Percentiles rank a stretch among this genome's conserved stretches.
phyloP scores from a whole-genome alignment of 1,284 basidiomycete species.

The Boletellus deceptivus region DNA sequence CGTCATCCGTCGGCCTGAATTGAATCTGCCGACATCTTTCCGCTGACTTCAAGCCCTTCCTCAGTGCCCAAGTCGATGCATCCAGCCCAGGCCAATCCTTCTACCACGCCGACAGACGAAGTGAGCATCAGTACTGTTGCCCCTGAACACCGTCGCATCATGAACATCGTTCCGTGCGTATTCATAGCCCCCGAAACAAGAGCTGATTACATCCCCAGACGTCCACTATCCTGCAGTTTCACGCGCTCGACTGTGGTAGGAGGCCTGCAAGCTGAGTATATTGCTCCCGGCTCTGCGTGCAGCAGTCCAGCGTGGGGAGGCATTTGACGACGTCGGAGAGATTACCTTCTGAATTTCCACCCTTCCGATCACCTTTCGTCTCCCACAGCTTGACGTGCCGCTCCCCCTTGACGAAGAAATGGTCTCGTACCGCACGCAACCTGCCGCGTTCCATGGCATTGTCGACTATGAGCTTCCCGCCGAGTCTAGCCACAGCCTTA shows the following conservation, averaged over 20 bases:
- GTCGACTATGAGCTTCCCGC: too few relatives aligned
- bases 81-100: slow-evolving; percentile 2
- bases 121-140: slow-evolving; percentile 2
- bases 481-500: too few relatives aligned
- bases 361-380: slow-evolving; percentile 2
- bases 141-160: neutral
- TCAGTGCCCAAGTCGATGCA: slow-evolving; percentile 3
- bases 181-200: neutral
- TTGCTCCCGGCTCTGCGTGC: neutral
- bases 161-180: neutral
- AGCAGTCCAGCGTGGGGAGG: neutral
- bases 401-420: too few relatives aligned
- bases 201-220: neutral
- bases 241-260: slow-evolving; percentile 5
- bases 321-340: neutral
- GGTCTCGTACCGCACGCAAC: too few relatives aligned
- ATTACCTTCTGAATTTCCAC: neutral
- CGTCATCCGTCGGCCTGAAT: slow-evolving; percentile 5
- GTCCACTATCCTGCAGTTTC: slow-evolving; percentile 8
- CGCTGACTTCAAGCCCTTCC: slow-evolving; percentile 5
- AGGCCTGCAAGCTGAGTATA: slow-evolving; percentile 4
- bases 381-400: slow-evolving; percentile 8
- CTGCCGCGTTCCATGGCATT: too few relatives aligned
- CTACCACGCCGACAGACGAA: slow-evolving; percentile 2
- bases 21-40: slow-evolving; percentile 5